phyloP scores from a whole-genome alignment of 2,329 filamentous ascomycete genomes.

The Trichoderma sp. region DNA sequence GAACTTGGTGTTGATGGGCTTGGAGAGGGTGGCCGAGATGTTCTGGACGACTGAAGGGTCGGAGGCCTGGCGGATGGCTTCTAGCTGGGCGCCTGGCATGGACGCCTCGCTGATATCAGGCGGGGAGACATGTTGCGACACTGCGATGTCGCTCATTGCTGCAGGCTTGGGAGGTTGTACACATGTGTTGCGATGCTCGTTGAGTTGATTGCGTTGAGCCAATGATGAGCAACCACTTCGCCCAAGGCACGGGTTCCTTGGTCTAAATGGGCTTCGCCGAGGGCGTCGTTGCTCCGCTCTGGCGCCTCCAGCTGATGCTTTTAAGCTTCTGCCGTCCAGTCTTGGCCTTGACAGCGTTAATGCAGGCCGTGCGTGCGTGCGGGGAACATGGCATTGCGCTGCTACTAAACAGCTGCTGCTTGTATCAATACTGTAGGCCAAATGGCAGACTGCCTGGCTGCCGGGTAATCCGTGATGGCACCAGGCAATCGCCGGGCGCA shows the following conservation, averaged over 20 bases:
- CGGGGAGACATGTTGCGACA: background rate
- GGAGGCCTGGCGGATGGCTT: background rate
- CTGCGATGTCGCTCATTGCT: background rate
- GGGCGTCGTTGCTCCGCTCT: background rate
- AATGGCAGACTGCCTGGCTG: background rate
- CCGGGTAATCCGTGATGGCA: slow-evolving; percentile 13
- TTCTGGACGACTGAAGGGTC: slow-evolving; percentile 1
- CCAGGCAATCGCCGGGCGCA: background rate
- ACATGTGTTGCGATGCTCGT: background rate
- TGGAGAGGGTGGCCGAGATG: background rate
- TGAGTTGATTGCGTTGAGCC: background rate
- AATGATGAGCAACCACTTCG: background rate
- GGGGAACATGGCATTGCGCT: background rate
- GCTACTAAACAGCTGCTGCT: background rate
- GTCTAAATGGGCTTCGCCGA: slow-evolving; percentile 1
- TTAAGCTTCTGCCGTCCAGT: background rate
- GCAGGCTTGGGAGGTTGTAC: too few relatives aligned
- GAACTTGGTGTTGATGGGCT: background rate
- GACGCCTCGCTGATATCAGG: background rate
- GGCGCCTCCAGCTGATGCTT: background rate
- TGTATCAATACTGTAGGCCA: background rate
- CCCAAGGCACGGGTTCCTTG: background rate
- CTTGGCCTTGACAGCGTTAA: background rate
- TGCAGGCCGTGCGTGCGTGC: background rate
- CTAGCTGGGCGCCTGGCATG: background rate